Evolutionary conservation across 257 asterid species (phyloP).

Genomic region (Osmanthus fragrans): DNA sequence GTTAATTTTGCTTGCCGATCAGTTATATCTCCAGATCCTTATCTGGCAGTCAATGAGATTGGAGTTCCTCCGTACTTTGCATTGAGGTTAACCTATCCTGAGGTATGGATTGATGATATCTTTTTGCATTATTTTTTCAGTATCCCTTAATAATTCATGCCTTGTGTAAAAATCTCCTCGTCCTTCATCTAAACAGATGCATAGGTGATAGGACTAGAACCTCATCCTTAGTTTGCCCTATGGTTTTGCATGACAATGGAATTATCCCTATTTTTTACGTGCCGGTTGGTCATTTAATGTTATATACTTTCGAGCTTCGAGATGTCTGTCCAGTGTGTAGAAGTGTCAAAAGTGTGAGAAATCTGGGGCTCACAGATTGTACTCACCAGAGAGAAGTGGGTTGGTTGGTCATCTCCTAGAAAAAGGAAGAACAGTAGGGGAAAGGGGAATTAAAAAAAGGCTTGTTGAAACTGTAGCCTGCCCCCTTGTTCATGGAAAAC

Average conservation of each 20-base stretch:
- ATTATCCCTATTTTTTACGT: not conserved
- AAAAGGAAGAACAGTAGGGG: not conserved
- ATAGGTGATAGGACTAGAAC: not conserved
- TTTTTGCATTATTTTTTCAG: conserved; percentile 1
- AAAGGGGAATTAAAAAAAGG: not conserved
- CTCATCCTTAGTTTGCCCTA: not conserved
- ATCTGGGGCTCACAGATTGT: not conserved
- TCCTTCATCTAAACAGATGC: not conserved
- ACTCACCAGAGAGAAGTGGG: not conserved
- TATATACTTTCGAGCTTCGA: not conserved
- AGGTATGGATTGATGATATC: conserved; percentile 47
- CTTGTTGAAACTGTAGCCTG: not conserved
- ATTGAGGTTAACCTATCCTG: conserved; percentile 83
- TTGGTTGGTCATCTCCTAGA: not conserved
- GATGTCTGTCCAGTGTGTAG: not conserved
- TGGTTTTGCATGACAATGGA: conserved; percentile 5
- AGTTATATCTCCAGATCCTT: conserved; percentile 97
- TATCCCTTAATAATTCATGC: not conserved
- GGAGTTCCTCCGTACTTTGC: conserved; percentile 98
- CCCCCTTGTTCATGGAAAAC: not conserved
- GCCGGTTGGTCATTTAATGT: not conserved
- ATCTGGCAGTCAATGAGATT: conserved; percentile 90
- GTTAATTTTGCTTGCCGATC: conserved; percentile 96
- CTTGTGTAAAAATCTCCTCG: not conserved
- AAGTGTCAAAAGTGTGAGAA: not conserved